Evolutionary conservation across 176 grass and related monocot species (phyloP), one percentile per base, ranked within the genome.

Genomic region (Triticum urartu): DNA sequence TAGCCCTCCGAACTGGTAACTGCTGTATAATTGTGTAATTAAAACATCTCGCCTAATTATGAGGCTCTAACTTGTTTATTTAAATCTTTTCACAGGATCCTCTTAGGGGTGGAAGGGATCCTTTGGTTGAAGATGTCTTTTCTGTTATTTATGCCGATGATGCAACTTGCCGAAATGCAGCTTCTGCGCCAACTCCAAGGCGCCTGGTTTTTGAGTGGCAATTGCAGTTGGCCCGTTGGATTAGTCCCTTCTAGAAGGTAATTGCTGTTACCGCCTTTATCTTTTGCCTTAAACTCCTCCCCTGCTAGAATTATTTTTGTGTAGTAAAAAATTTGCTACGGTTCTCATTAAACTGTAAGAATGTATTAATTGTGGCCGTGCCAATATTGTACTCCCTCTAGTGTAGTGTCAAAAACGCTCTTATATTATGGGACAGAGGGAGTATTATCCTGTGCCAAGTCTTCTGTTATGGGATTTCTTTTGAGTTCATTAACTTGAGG

Each of bases 31-130:
- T 60, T 68, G n/a, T 80, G 43, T 34, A 20, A 35, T 48, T 82
- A 50, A n/a, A 83, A 56, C 64, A 18, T 48, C 9, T 86, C 13
- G 73, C 34, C 21, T 70, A 59, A 75, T 1, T 67, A 67, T 79
- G 30, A 54, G 15, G n/a, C 17, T 82, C 32, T 84, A 10, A 76
- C 77, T 70, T 79, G 0, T 83, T 83, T 72, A 24, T 69, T 83
- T 60, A 13, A 72, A 36, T 68, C 15, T 87, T 82, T 33, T 79
- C 47, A 42, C 58, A 99, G 97, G 97, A 99, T 81, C 97, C 94
- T 87, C 92, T 99, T 85, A 94, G 94, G 78, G 97, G 97, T 58
- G 97, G 97, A 88, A 99, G 90, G 81, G 97, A 99, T 90, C 88
- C 91, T 60, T 87, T 96, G 70, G 90, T 96, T 56, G 97, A 96